Evolutionary conservation across 2,329 filamentous ascomycete species (phyloP).

Genomic region (Colletotrichum camelliae): DNA sequence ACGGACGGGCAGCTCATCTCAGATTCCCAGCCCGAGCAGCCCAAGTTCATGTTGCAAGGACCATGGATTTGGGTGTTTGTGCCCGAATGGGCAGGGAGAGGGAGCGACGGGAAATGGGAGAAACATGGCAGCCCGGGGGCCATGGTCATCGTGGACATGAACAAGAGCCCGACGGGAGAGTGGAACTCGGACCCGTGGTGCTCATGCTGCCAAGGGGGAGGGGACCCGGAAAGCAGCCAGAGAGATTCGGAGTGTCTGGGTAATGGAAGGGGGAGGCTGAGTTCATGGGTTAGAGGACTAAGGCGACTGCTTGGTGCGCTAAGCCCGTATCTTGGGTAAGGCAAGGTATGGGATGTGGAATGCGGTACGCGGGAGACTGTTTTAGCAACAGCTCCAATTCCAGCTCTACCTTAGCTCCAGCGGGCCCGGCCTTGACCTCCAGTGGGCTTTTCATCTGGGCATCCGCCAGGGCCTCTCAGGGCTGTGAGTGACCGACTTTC

Average conservation of each 20-base stretch:
- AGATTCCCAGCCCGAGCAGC: neutral
- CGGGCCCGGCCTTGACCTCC: neutral
- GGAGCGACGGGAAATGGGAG: neutral
- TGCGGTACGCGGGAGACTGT: neutral
- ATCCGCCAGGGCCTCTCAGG: neutral
- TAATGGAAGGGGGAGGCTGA: slow-evolving; percentile 17
- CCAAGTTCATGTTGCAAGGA: neutral
- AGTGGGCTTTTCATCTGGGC: neutral
- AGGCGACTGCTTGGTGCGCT: neutral
- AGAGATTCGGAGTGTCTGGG: neutral
- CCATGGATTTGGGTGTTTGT: neutral
- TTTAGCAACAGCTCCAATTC: slow-evolving; percentile 17
- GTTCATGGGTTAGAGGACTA: neutral
- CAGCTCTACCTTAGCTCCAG: neutral
- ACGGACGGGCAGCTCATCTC: neutral
- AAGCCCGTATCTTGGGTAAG: neutral
- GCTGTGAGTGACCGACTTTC: neutral
- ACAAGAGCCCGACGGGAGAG: neutral
- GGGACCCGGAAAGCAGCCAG: neutral
- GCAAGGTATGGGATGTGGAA: neutral
- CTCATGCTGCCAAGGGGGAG: neutral
- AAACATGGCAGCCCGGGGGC: neutral
- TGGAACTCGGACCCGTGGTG: neutral
- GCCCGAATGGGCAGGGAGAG: neutral
- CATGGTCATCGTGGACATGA: neutral